These are phyloP conservation scores for Elsinoe fawcettii DNA, from an alignment of 2,329 filamentous ascomycete genomes.

Conservation along the genomic window DNA sequence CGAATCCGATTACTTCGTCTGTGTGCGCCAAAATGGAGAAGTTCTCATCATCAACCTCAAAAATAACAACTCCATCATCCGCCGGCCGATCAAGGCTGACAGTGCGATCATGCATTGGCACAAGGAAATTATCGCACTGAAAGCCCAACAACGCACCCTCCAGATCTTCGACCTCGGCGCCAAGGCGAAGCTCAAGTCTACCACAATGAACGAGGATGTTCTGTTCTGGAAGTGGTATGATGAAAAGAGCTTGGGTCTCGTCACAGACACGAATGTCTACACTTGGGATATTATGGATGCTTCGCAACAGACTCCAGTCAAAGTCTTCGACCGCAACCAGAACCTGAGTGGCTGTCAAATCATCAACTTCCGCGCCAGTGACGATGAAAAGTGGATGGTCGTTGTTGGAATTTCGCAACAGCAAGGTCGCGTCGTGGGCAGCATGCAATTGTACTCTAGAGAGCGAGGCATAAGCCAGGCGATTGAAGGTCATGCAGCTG, in stretches of 20 bases:
- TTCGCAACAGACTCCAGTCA: conserved; percentile 68
- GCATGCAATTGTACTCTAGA: conserved; percentile 94
- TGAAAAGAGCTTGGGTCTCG: conserved; percentile 76
- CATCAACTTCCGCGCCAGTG: conserved; percentile 97
- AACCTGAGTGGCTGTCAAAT: conserved; percentile 92
- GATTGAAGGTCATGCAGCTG: conserved; percentile 93
- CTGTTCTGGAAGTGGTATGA: conserved; percentile 99
- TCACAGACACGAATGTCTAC: conserved; percentile 85
- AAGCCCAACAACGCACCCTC: conserved; percentile 85
- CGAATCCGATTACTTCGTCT: conserved; percentile 95
- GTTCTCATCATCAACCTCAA: conserved; percentile 98
- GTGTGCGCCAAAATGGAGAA: conserved; percentile 93
- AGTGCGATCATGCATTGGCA: conserved; percentile 99
- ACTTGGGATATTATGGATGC: conserved; percentile 97
- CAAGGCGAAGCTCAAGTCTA: conserved; percentile 94
- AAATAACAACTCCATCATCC: conserved; percentile 91
- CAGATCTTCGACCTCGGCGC: conserved; percentile 94
- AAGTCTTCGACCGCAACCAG: conserved; percentile 89
- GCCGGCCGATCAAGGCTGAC: conserved; percentile 94
- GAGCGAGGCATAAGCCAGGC: conserved; percentile 95
- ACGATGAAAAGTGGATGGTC: conserved; percentile 96
- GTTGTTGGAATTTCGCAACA: conserved; percentile 93
- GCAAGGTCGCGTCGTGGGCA: conserved; percentile 85
- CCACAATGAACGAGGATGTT: conserved; percentile 93
- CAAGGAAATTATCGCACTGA: conserved; percentile 91